Evolutionary conservation across 1,284 basidiomycete genomes (phyloP).

Genomic region (Apiotrichum siamense): DNA sequence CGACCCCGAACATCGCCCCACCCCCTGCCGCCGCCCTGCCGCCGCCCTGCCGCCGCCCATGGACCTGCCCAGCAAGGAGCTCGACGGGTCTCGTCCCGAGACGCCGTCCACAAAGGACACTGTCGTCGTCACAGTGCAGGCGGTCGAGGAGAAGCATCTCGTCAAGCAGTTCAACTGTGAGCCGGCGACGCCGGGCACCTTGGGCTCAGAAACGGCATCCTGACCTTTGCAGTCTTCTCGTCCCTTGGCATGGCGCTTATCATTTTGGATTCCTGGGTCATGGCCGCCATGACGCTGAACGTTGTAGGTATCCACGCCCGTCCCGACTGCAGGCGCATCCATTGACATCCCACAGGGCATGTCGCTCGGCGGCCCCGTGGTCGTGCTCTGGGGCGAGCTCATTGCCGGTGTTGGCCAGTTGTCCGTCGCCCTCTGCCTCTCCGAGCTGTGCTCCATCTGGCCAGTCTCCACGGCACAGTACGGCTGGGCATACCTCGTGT

Average conservation of each 20-base stretch:
- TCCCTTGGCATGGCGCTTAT: conserved; percentile 2
- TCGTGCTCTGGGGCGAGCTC: conserved; percentile 3
- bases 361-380: not conserved
- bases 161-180: conserved; percentile 5
- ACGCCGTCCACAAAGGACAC: too few relatives aligned
- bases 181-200: too few relatives aligned
- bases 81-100: too few relatives aligned
- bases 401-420: conserved; percentile 1
- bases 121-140: too few relatives aligned
- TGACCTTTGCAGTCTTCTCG: not conserved
- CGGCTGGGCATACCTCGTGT: not conserved
- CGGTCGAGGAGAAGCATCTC: too few relatives aligned
- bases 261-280: conserved; percentile 2
- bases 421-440: not conserved
- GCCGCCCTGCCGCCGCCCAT: too few relatives aligned
- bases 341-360: not conserved
- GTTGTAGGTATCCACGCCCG: not conserved
- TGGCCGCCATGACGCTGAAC: conserved; percentile 1
- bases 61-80: too few relatives aligned
- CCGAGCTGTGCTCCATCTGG: conserved; percentile 4
- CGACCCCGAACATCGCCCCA: too few relatives aligned
- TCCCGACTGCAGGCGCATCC: too few relatives aligned
- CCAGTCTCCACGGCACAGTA: not conserved
- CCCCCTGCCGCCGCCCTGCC: too few relatives aligned
- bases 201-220: too few relatives aligned